Conservation (phyloP, 2,329 filamentous ascomycete species). For the Talaromyces rugulosus region DNA sequence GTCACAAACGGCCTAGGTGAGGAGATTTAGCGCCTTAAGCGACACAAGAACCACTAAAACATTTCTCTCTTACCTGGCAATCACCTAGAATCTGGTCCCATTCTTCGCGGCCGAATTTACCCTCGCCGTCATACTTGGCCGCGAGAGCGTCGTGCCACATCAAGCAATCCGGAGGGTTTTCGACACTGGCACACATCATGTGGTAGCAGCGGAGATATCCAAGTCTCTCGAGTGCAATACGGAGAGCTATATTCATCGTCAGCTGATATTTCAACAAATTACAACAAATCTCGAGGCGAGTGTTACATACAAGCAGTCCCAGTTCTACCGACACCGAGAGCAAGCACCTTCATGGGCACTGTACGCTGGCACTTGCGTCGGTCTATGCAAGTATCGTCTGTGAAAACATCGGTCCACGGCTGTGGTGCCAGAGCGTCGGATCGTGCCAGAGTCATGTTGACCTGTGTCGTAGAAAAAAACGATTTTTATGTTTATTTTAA, state of each 20-base stretch:
- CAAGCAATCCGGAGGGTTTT: constrained; percentile 63
- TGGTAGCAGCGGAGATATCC: constrained; percentile 68
- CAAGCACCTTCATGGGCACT: constrained; percentile 69
- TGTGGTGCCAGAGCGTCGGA: constrained; percentile 37
- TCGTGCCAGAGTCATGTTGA: constrained; percentile 31
- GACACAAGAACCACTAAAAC: not conserved
- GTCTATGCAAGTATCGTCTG: constrained; percentile 64
- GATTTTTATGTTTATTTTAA: not conserved
- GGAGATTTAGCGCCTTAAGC: not conserved
- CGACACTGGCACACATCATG: constrained; percentile 67
- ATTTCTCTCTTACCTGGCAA: constrained; percentile 42
- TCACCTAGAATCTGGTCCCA: constrained; percentile 66
- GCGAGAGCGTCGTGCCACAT: constrained; percentile 68
- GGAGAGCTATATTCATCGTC: constrained; percentile 48
- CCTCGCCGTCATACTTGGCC: constrained; percentile 59
- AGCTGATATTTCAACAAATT: not conserved
- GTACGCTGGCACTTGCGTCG: constrained; percentile 60
- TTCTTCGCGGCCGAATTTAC: constrained; percentile 61
- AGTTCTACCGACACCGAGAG: constrained; percentile 65
- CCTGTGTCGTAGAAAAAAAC: not conserved
- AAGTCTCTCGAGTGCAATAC: constrained; percentile 61
- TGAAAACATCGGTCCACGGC: constrained; percentile 48
- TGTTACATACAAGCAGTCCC: constrained; percentile 60
- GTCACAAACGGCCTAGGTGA: constrained; percentile 58
- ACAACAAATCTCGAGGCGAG: not conserved